Base-by-base conservation (phyloP, 805 yeast species). In the Kodamaea jinghongensis region DNA sequence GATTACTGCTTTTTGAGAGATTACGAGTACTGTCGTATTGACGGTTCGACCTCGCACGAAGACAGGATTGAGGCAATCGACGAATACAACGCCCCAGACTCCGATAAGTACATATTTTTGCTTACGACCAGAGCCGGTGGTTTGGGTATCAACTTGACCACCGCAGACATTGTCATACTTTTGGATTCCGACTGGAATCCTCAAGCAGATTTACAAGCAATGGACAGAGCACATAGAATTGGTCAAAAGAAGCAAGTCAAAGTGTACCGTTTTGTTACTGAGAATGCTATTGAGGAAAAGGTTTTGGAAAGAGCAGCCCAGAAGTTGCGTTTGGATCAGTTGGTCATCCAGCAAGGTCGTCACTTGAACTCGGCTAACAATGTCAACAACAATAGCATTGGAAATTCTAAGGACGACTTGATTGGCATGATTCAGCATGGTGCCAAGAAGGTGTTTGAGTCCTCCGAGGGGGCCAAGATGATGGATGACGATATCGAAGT, bases 111-210 rank as follows among this genome's bases (percentile, higher is more conserved):
- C 55, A 71, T 90, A 4, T 90, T 90, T 52, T 64, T 90, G 47
- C 68, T 90, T 45, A 90, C 98, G 1, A 90, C 98, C 0, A 80
- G 98, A 64, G 97, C 98, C 5, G 98, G 98, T 61, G 98, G 98
- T 7, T 72, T 90, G 40, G 98, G 98, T 54, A 90, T 90, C 55
- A 90, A 91, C 56, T 72, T 90, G 56, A 91, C 96, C 0, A 78
- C 87, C 6, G 98, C 98, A 2, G 96, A 90, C 58, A 80, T 86
- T 31, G 98, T 90, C 36, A 77, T 90, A 3, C 61, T 90, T 17
- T 91, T 79, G 57, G 98, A 90, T 61, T 85, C 95, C 0, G 98
- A 90, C 65, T 90, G 98, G 98, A 90, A 90, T 56, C 98, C 98
- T 2, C 98, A 90, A 58, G 97, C 96, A 0, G 98, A 90, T 70